Conservation (phyloP, 495 filamentous ascomycete species). For the Penicillium coffeae region DNA sequence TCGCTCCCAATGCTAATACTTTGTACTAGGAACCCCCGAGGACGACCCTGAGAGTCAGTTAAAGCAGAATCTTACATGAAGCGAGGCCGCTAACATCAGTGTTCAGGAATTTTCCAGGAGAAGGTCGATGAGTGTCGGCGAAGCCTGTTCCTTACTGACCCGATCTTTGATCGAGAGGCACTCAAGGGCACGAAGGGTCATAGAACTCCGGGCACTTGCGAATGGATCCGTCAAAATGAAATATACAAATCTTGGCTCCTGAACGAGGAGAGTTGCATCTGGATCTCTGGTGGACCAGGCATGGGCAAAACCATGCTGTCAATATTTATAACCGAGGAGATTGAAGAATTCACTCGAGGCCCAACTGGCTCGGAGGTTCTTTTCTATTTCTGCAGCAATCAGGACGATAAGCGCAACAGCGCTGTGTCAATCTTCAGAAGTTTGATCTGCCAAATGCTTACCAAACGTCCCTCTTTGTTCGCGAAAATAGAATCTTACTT, state of each 20-base stretch:
- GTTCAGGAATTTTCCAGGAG: background rate
- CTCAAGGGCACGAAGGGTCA: background rate
- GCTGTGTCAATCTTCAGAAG: background rate
- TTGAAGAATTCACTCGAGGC: background rate
- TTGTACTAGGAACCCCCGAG: no score
- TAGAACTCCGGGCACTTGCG: background rate
- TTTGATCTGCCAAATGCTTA: background rate
- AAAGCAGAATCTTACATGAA: no score
- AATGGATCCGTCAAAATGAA: background rate
- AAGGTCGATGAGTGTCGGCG: background rate
- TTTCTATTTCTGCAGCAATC: background rate
- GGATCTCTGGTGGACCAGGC: background rate
- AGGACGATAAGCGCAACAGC: background rate
- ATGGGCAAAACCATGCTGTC: slow-evolving; percentile 2
- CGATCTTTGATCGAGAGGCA: background rate
- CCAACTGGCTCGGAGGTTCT: background rate
- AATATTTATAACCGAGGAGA: background rate
- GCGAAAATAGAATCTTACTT: background rate
- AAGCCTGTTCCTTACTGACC: background rate
- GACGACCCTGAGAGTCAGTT: no score
- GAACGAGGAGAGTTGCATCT: background rate
- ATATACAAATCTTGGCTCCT: background rate
- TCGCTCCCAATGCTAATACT: no score
- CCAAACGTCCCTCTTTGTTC: background rate
- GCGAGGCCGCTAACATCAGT: background rate